phyloP scores from a whole-genome alignment of 2,329 filamentous ascomycete genomes.

The Exophiala alcalophila region DNA sequence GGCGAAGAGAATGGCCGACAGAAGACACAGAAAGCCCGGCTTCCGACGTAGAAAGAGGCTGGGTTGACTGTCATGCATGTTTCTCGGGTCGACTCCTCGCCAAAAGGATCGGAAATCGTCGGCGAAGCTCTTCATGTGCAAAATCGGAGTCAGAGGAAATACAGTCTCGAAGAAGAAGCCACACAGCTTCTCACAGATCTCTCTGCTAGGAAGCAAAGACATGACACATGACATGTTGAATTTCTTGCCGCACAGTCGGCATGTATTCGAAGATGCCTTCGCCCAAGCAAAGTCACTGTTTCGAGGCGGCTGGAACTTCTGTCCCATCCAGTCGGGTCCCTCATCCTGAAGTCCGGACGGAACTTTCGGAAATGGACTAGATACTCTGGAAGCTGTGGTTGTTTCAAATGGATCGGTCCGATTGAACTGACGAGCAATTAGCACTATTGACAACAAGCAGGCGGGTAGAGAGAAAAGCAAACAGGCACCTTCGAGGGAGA shows the following conservation, averaged over 20 bases:
- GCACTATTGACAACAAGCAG: not conserved
- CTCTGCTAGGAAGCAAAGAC: slow-evolving; percentile 18
- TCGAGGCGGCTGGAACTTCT: slow-evolving; percentile 19
- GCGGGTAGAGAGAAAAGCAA: too few species aligned
- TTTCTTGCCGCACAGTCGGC: slow-evolving; percentile 22
- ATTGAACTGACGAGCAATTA: slow-evolving; percentile 6
- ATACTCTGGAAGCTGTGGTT: not conserved
- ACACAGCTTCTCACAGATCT: slow-evolving; percentile 23
- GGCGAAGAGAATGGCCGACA: slow-evolving; percentile 24
- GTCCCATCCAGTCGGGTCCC: slow-evolving; percentile 1
- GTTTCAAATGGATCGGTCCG: slow-evolving; percentile 3
- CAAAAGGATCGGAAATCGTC: slow-evolving; percentile 25
- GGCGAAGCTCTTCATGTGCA: slow-evolving; percentile 21
- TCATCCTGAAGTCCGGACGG: slow-evolving; percentile 6
- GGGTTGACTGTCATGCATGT: slow-evolving; percentile 16
- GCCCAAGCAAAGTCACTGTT: slow-evolving; percentile 12
- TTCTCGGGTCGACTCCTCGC: slow-evolving; percentile 7
- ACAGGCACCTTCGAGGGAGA: not conserved
- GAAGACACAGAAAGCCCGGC: slow-evolving; percentile 23
- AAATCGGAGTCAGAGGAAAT: slow-evolving; percentile 24
- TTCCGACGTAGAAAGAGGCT: slow-evolving; percentile 21
- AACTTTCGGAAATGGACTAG: slow-evolving; percentile 15
- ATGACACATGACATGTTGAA: slow-evolving; percentile 25
- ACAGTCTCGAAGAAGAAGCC: slow-evolving; percentile 23
- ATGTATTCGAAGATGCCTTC: slow-evolving; percentile 11